Evolutionary conservation across 2,329 filamentous ascomycete genomes (phyloP), one percentile per base, ranked within the genome.

Genomic region (Xylaria sp.): DNA sequence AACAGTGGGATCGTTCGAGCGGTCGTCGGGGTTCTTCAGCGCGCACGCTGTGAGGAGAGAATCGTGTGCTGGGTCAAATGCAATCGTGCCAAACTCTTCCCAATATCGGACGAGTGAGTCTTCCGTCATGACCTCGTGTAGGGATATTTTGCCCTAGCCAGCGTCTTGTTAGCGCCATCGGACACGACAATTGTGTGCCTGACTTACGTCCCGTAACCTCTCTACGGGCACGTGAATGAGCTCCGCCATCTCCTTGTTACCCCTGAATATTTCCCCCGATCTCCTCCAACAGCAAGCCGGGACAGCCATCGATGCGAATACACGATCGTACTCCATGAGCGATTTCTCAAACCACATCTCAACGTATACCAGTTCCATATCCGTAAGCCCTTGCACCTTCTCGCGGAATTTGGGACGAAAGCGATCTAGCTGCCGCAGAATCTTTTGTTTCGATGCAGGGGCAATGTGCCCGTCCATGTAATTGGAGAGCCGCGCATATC

Each of bases 331-430:
- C 78, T 98, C 96, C 92, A 98, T 96, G 74, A 99, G 83, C 71
- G 93, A 96, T 76, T 92, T 90, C 80, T 99, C 96, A 77, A 99
- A 98, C 95, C 96, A 98, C 93, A 98, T 97, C 81, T 99, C 96
- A 11, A 98, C 95, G 67, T 94, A 89, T 33, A 98, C 91, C 31
- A 99, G 88, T 80, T 99, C 93, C 79, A 97, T 92, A 80, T 99
- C 96, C 1, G 93, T 97, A 77, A 98, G 84, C 40, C 87, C 90
- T 73, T 98, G 94, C 79, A 97, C 95, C 82, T 97, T 94, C 80
- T 98, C 95, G 70, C 96, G 88, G 77, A 99, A 99, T 77, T 97
- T 97, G 17, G 96, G 96, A 54, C 96, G 87, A 81, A 99, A 99
- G 65, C 93, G 91, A 80, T 97, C 93, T 51, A 99, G 87, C 77